Percentiles rank a stretch among this genome's conserved stretches.
These are phyloP conservation scores for Astragalus membranaceus DNA, from an alignment of 306 rosid genomes.

Conservation along the genomic window DNA sequence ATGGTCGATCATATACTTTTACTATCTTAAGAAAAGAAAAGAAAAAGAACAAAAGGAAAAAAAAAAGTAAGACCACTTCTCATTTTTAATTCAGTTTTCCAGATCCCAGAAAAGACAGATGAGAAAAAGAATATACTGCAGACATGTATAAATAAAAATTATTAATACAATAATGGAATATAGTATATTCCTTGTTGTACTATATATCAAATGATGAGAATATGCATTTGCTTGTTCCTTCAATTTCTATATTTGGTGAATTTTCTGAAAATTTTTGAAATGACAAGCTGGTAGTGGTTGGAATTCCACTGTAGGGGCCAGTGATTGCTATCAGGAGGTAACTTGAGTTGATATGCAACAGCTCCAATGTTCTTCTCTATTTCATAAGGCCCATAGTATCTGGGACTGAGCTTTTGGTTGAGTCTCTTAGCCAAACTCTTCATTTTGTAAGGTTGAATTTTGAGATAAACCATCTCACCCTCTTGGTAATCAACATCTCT, in stretches of 20 bases:
- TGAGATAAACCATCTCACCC: too few species aligned
- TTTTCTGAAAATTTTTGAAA: constrained; percentile 22
- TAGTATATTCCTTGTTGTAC: constrained; percentile 16
- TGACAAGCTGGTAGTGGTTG: too few species aligned
- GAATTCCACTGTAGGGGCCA: too few species aligned
- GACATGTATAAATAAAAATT: constrained; percentile 15
- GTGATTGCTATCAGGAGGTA: too few species aligned
- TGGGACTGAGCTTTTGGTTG: too few species aligned
- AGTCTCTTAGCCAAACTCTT: too few species aligned
- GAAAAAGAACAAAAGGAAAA: background rate
- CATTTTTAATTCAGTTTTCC: background rate
- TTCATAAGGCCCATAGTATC: too few species aligned
- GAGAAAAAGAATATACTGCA: constrained; percentile 29
- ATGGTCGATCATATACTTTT: background rate
- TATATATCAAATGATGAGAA: constrained; percentile 15
- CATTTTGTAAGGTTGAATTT: too few species aligned
- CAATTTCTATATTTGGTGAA: constrained; percentile 15
- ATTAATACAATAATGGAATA: constrained; percentile 29
- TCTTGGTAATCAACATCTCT: too few species aligned
- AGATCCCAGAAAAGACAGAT: constrained; percentile 10
- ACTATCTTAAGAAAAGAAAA: background rate
- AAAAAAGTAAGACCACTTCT: background rate
- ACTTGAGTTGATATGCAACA: too few species aligned
- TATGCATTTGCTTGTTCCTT: constrained; percentile 11
- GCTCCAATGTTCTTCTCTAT: too few species aligned